phyloP scores from a whole-genome alignment of 192 early-diverging fungal species.

The Diversispora epigaea region DNA sequence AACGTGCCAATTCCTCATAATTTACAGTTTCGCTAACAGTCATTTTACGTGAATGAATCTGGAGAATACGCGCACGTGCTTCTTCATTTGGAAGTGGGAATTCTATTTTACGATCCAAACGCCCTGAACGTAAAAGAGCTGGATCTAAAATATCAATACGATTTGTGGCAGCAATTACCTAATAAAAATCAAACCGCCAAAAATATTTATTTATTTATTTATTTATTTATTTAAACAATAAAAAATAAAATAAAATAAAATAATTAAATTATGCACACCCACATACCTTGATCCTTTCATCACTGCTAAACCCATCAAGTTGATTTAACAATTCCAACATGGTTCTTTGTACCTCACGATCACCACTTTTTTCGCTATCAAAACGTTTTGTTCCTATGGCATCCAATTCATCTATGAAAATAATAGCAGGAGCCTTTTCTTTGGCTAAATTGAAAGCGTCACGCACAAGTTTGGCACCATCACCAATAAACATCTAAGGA shows the following conservation, averaged over 20 bases:
- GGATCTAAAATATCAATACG: slow-evolving; percentile 91
- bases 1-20: slow-evolving; percentile 92
- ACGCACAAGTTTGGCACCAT: slow-evolving; percentile 95
- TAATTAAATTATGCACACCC: too few species aligned
- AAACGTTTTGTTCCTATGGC: slow-evolving; percentile 99
- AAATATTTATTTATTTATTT: too few species aligned
- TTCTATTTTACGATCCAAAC: slow-evolving; percentile 92
- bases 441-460: slow-evolving; percentile 97
- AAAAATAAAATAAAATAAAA: too few species aligned
- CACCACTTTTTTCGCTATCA: slow-evolving; percentile 94
- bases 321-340: slow-evolving; percentile 99
- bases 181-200: slow-evolving; percentile 45
- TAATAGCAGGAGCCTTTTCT: slow-evolving; percentile 97
- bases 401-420: slow-evolving; percentile 99
- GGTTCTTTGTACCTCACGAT: slow-evolving; percentile 97
- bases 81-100: slow-evolving; percentile 92
- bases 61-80: slow-evolving; percentile 91
- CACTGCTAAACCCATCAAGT: slow-evolving; percentile 93
- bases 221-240: too few species aligned
- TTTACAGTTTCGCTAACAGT: slow-evolving; percentile 91
- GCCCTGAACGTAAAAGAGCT: slow-evolving; percentile 83
- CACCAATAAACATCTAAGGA: slow-evolving; percentile 99
- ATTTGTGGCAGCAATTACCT: slow-evolving; percentile 98
- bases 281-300: slow-evolving; percentile 97
- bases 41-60: slow-evolving; percentile 99